These are phyloP conservation scores for Linum trigynum DNA, from an alignment of 345 rosid genomes.

Conservation along the genomic window DNA sequence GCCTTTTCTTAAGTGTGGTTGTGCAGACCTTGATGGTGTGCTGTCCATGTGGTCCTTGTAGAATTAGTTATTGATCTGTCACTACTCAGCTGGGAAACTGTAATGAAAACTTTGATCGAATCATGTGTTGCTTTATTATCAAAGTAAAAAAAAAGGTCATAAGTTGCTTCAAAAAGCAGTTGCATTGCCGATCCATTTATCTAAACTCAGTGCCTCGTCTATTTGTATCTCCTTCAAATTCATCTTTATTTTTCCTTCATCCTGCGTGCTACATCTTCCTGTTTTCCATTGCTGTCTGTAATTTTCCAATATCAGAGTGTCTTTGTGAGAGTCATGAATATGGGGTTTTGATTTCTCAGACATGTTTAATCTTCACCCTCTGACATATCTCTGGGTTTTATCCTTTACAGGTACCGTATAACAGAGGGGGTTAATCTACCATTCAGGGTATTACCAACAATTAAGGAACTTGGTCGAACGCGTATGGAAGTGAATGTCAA, in stretches of 20 bases:
- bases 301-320: too few species aligned
- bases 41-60: not conserved
- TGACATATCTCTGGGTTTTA: not conserved
- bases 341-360: not conserved
- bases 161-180: not conserved
- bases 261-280: not conserved
- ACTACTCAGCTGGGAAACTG: not conserved
- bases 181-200: not conserved
- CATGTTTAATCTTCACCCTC: not conserved
- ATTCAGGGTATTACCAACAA: conserved; percentile 90
- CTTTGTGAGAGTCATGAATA: too few species aligned
- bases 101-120: not conserved
- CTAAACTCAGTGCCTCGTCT: not conserved
- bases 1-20: not conserved
- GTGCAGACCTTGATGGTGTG: not conserved
- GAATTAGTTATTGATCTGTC: not conserved
- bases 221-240: not conserved
- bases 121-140: too few species aligned
- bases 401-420: conserved; percentile 64
- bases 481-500: conserved; percentile 99
- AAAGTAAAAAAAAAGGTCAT: too few species aligned
- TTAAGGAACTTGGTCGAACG: conserved; percentile 97
- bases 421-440: conserved; percentile 99
- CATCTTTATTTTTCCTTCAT: too few species aligned
- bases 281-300: not conserved